These are phyloP conservation scores for Mortierella sp. DNA, from an alignment of 371 early-diverging fungal genomes.

Conservation along the genomic window DNA sequence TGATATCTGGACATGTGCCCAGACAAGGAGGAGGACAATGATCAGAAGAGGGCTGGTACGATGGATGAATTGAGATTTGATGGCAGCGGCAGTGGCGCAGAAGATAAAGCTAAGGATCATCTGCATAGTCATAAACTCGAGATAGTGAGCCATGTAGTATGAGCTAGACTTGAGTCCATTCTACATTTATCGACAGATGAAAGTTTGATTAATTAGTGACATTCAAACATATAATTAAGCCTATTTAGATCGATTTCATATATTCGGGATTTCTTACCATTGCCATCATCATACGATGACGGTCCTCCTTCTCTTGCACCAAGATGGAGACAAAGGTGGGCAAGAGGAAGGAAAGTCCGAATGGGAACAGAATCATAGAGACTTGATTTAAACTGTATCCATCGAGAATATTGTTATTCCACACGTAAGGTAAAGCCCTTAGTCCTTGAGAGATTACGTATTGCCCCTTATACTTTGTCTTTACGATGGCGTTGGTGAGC, in stretches of 20 bases:
- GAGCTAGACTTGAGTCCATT: slow-evolving; percentile 71
- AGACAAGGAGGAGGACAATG: slow-evolving; percentile 69
- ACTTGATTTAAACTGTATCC: slow-evolving; percentile 16
- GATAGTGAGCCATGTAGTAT: slow-evolving; percentile 75
- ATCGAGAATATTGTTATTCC: slow-evolving; percentile 2
- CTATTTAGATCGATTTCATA: too few species aligned
- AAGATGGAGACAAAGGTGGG: slow-evolving; percentile 77
- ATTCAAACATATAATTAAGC: too few species aligned
- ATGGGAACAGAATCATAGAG: slow-evolving; percentile 29
- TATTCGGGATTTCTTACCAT: slow-evolving; percentile 59
- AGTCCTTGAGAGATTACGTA: slow-evolving; percentile 41
- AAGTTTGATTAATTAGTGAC: not conserved
- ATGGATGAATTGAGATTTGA: slow-evolving; percentile 68
- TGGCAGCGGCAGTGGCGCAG: slow-evolving; percentile 61
- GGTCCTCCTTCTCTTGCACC: slow-evolving; percentile 79
- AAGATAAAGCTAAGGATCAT: slow-evolving; percentile 68
- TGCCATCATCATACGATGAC: slow-evolving; percentile 78
- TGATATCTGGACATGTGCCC: slow-evolving; percentile 72
- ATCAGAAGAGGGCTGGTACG: slow-evolving; percentile 65
- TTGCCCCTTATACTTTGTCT: slow-evolving; percentile 35
- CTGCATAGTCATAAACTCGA: slow-evolving; percentile 75
- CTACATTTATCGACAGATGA: slow-evolving; percentile 23
- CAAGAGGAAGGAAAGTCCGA: slow-evolving; percentile 72
- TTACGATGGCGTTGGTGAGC: slow-evolving; percentile 31
- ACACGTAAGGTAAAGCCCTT: slow-evolving; percentile 35